Conservation (phyloP, 805 yeast species). For the Pichia pseudocactophila region DNA sequence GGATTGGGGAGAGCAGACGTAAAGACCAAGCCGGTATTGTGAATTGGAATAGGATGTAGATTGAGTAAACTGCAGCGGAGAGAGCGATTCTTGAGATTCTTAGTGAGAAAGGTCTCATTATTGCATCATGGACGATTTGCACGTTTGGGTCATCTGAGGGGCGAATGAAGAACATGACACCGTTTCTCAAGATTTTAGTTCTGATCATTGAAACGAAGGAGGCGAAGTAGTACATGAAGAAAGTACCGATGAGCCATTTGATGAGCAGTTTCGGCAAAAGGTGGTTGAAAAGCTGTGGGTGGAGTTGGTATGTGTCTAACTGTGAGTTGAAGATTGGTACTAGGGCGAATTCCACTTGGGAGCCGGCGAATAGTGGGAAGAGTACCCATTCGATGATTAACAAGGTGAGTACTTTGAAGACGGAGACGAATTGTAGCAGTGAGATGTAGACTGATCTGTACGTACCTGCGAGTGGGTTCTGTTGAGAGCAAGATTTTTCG, state of each 20-base stretch:
- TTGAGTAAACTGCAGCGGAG: conserved; percentile 66
- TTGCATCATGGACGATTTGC: conserved; percentile 76
- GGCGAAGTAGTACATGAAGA: conserved; percentile 83
- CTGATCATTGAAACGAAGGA: conserved; percentile 80
- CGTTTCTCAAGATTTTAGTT: conserved; percentile 64
- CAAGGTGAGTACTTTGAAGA: conserved; percentile 66
- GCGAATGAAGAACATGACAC: conserved; percentile 83
- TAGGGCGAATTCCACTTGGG: conserved; percentile 58
- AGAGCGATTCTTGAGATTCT: conserved; percentile 67
- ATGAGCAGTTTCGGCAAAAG: conserved; percentile 3
- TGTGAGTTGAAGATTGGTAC: conserved; percentile 41
- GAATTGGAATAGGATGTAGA: conserved; percentile 65
- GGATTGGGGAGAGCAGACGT: conserved; percentile 30
- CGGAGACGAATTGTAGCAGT: conserved; percentile 46
- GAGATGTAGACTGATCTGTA: conserved; percentile 43
- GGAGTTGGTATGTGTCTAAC: conserved; percentile 12
- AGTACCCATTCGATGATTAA: conserved; percentile 73
- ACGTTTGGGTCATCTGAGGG: conserved; percentile 93
- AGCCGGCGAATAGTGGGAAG: conserved; percentile 84
- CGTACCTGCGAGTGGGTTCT: conserved; percentile 40
- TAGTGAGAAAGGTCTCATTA: conserved; percentile 62
- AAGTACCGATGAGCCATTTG: conserved; percentile 65
- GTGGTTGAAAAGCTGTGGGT: conserved; percentile 4
- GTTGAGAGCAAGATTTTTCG: conserved; percentile 25
- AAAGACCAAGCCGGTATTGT: conserved; percentile 52